phyloP scores from a whole-genome alignment of 208 protist species.

The Leishmania braziliensis region DNA sequence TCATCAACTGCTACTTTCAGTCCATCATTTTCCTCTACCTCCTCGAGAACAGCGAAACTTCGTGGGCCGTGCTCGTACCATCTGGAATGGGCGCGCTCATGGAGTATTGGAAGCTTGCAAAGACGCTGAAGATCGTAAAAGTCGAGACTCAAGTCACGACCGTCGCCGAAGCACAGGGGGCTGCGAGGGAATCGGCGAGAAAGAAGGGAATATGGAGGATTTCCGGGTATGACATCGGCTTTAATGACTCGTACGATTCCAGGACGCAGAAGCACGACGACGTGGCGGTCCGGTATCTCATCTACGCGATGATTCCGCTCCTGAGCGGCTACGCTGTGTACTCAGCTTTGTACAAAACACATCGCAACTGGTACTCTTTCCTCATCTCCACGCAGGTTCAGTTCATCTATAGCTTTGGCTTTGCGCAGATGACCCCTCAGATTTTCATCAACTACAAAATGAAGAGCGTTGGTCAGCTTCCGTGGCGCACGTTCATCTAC shows the following conservation, averaged over 20 bases:
- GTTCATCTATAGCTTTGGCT: conserved; percentile 95
- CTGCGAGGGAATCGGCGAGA: background rate
- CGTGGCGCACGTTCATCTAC: conserved; percentile 98
- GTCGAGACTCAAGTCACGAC: background rate
- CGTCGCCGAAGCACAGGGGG: background rate
- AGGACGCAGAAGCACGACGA: conserved; percentile 91
- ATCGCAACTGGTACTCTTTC: conserved; percentile 96
- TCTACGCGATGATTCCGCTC: conserved; percentile 92
- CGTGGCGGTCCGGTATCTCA: conserved; percentile 94
- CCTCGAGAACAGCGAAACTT: conserved; percentile 94
- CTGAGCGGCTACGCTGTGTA: conserved; percentile 95
- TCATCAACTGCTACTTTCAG: conserved; percentile 94
- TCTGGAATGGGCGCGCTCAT: conserved; percentile 89
- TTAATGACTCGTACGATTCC: conserved; percentile 71
- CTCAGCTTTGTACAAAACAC: conserved; percentile 92
- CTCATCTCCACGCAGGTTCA: conserved; percentile 84
- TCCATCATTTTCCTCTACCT: conserved; percentile 98
- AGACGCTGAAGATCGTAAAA: conserved; percentile 52
- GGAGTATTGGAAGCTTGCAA: conserved; percentile 97
- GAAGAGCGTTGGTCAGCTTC: conserved; percentile 98
- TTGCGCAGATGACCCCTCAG: conserved; percentile 99
- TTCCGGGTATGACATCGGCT: conserved; percentile 50
- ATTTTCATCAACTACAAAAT: conserved; percentile 99
- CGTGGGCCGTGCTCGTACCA: conserved; percentile 94
- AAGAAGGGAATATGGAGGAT: conserved; percentile 12